Conservation (phyloP, 176 grass and related monocot genomes). For the Zoysia pacifica region DNA sequence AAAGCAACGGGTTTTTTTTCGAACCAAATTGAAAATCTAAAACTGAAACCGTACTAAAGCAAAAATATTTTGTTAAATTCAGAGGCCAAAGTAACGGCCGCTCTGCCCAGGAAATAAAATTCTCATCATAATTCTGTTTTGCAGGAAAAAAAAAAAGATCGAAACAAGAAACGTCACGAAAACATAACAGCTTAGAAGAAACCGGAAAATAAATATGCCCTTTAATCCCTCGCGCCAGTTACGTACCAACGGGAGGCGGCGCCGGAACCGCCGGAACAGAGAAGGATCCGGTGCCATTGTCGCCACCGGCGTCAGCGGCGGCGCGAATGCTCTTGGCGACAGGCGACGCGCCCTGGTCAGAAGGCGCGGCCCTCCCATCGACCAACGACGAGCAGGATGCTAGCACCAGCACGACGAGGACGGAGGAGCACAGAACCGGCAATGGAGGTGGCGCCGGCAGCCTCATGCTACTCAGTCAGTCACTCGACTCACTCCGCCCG, state of each 20-base stretch:
- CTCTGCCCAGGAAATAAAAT: neutral
- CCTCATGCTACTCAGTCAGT: slow-evolving; percentile 3
- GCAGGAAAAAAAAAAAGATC: neutral
- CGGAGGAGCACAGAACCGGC: neutral
- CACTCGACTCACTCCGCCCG: neutral
- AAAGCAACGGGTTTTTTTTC: neutral
- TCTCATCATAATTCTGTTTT: neutral
- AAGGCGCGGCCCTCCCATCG: slow-evolving; percentile 7
- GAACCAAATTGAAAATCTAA: slow-evolving; percentile 19
- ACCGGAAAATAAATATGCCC: neutral
- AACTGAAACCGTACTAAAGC: neutral
- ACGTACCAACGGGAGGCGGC: slow-evolving; percentile 58
- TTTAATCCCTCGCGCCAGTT: neutral
- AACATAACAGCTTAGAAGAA: neutral
- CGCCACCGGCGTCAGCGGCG: neutral
- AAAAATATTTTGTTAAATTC: neutral
- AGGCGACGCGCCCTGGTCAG: neutral
- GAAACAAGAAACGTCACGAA: neutral
- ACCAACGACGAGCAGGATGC: neutral
- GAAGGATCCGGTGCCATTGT: slow-evolving; percentile 16
- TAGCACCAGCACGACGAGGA: slow-evolving; percentile 17
- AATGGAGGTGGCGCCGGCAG: slow-evolving; percentile 17
- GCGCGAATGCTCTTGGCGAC: neutral
- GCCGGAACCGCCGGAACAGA: slow-evolving; percentile 8
- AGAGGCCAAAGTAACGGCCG: neutral